Base-by-base conservation (phyloP, 164 flowering plant species). In the Houttuynia cordata region DNA sequence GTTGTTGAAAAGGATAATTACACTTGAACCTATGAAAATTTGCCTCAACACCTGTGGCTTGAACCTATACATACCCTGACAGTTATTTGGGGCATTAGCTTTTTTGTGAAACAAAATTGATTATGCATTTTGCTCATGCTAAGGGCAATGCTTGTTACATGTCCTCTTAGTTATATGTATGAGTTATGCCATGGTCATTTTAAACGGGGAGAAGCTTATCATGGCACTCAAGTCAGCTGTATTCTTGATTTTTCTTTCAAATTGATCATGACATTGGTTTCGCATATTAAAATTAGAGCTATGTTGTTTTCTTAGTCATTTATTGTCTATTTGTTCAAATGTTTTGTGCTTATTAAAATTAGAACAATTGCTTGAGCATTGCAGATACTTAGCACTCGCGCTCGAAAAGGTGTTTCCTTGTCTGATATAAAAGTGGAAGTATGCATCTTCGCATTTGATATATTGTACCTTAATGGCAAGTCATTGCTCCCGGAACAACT, bases 361-460 rank as follows among this genome's bases (percentile, higher is more conserved):
- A n/a, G 1, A 18, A n/a, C 17, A 17, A 8, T 52, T 22, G 21
- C 34, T 4, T 22, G 9, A 59, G 68, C 58, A 37, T 71, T 65
- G 66, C 89, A 94, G 97, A 68, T 79, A 49, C 91, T 94, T 50
- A 91, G 79, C 60, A 85, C 88, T 14, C 86, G 95, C 64, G 90
- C 97, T 67, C 85, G 96, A 25, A 94, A 90, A 77, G 91, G 84
- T 80, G 99, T 88, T 64, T 69, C 53, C 8, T 30, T 83, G 69
- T 78, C 78, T 73, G 95, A 91, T 21, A 91, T 94, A 68, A 86
- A 80, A 75, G 85, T 94, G 66, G 74, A 79, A 37, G 99, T 94
- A 49, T 91, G 97, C 81, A 78, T 91, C 63, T 94, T 60, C 77
- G 95, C 97, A 59, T 91, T 91, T 69, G 97, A 94, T 76, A 76